Evolutionary conservation across 2,329 filamentous ascomycete genomes (phyloP), one percentile per base, ranked within the genome.

Genomic region (Ceratocystis cacaofunesta): DNA sequence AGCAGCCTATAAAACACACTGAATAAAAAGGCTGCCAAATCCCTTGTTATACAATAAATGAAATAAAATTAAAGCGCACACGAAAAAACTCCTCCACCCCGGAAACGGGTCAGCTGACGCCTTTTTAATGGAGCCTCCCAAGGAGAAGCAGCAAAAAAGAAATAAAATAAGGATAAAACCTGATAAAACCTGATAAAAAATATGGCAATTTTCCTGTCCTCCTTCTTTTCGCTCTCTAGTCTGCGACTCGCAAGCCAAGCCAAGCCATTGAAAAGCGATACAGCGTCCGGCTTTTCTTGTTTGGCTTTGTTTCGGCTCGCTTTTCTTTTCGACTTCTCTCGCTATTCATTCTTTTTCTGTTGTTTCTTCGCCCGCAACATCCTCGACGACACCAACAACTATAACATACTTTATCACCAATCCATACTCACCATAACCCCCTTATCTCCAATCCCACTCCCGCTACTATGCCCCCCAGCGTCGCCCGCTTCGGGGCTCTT

Each of bases 401-500:
- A 50, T 12, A 19, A 25, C 46, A 10, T 5, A 10, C 5, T 8
- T 17, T 50, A 25, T 62, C 17, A 43, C 25, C 36, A 43, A 3
- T 36, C 36, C n/a, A 44, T 15, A 12, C 6, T 12, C 32, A 10
- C 36, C 19, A 7, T 22, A 8, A 17, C 19, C 41, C 10, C 19
- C 60, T 25, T 22, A 12, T 19, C 36, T 25, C 41, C 3, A 22
- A 5, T 19, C 2, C 36, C 15, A 15, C 32, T 3, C 36, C 36
- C 60, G 36, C 60, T 7, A 62, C 61, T 17, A 62, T 62, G 61
- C 61, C 46, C 43, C 61, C 41, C 61, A 48, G 61, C 61, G 46
- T 62, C 41, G 61, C 61, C 15, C 43, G 41, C 43, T 48, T 62
- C 61, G 61, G 61, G 22, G 41, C 41, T 19, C 41, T 44, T 48